phyloP scores from a whole-genome alignment of 768 basidiomycete species.

The Lyophyllum semitale region DNA sequence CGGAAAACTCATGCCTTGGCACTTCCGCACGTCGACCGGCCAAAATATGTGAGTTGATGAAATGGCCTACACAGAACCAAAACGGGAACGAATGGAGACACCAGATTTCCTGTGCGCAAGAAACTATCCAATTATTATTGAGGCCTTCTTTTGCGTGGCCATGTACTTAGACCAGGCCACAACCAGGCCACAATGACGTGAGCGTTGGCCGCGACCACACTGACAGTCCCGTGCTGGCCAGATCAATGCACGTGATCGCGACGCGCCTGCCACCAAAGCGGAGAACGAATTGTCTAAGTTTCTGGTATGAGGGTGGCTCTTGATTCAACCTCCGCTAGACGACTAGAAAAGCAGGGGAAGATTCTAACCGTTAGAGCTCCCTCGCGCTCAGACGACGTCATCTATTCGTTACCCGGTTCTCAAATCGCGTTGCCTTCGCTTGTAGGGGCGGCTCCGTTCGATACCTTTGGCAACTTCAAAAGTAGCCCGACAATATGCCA shows the following conservation, averaged over 20 bases:
- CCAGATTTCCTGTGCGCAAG: no score
- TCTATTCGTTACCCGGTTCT: no score
- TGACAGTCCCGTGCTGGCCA: slow-evolving; percentile 4
- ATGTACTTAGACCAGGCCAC: no score
- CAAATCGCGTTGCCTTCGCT: background rate
- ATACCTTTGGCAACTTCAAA: background rate
- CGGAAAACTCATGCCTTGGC: no score
- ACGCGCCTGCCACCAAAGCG: slow-evolving; percentile 3
- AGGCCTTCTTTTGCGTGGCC: no score
- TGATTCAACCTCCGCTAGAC: background rate
- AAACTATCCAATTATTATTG: no score
- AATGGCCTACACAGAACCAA: no score
- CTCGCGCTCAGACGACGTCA: background rate
- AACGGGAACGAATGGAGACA: no score
- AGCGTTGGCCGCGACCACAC: no score
- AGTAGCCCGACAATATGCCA: background rate
- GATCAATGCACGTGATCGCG: background rate
- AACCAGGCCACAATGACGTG: no score
- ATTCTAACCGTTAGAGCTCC: background rate
- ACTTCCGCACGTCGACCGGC: no score
- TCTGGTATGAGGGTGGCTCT: background rate
- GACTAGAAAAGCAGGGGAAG: background rate
- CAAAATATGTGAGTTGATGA: no score
- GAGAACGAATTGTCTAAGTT: background rate
- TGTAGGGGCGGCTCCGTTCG: background rate